Percentiles rank a stretch among this genome's conserved stretches.
Evolutionary conservation across 140 eudicot species (phyloP).

Genomic region (Senecio squalidus): DNA sequence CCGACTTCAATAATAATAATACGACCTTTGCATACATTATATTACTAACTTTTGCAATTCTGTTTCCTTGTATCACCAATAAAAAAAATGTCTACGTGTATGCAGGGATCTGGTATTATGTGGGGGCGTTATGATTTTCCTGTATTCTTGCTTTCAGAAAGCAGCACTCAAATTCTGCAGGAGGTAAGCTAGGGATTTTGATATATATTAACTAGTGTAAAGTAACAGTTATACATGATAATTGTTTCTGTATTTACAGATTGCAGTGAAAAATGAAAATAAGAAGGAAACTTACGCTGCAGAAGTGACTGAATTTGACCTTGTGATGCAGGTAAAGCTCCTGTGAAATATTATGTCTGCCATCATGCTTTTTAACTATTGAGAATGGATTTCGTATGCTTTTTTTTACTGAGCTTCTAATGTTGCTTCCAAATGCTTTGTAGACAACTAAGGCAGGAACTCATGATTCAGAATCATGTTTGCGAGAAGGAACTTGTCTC

Average conservation of each 20-base stretch:
- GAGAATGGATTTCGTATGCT: not conserved
- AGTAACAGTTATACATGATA: not conserved
- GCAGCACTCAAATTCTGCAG: slow-evolving; percentile 53
- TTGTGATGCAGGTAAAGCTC: slow-evolving; percentile 85
- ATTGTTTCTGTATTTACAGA: slow-evolving; percentile 37
- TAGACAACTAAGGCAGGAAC: slow-evolving; percentile 97
- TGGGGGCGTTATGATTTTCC: slow-evolving; percentile 83
- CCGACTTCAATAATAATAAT: slow-evolving; percentile 5
- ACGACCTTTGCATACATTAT: not conserved
- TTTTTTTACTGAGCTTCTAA: not conserved
- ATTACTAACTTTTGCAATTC: not conserved
- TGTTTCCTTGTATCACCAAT: not conserved
- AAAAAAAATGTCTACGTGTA: not conserved
- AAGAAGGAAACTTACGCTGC: slow-evolving; percentile 46
- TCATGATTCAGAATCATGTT: slow-evolving; percentile 85
- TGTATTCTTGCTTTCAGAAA: slow-evolving; percentile 77
- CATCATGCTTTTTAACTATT: not conserved
- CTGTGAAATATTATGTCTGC: slow-evolving; percentile 11
- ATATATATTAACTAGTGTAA: too few species aligned
- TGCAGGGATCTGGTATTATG: slow-evolving; percentile 94
- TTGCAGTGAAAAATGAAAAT: slow-evolving; percentile 45
- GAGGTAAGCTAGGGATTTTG: slow-evolving; percentile 44
- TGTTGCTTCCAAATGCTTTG: slow-evolving; percentile 12
- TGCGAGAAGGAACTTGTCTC: slow-evolving; percentile 75
- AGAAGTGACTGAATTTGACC: slow-evolving; percentile 82